Evolutionary conservation across 2,329 filamentous ascomycete species (phyloP), one percentile per base, ranked within the genome.

Genomic region (Pseudofabraea citricarpa): DNA sequence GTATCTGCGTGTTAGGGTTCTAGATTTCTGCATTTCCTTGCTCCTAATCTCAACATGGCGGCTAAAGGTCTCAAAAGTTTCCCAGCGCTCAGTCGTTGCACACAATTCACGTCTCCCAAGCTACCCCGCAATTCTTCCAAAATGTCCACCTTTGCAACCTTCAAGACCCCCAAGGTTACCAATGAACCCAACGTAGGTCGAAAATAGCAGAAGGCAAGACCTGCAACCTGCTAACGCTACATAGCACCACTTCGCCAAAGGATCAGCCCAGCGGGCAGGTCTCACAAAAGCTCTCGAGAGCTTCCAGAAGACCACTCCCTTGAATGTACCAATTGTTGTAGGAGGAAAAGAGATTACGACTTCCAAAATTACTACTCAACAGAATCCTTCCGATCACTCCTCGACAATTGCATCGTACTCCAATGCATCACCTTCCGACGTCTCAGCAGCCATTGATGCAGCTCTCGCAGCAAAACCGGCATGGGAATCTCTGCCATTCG

Each of bases 161-260:
- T 96, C 77, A 91, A 88, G 72, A 79, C 90, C 40, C 93, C 93
- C 39, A 82, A 82, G 51, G 80, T 96, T 56, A 73, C 79, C 62
- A 98, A 98, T 64, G 93, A 98, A 71, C 89, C 89, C n/a, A 98
- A 96, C 64, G 90, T 95, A 68, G 65, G 87, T 74, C 24, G 43
- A 15, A n/a, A 2, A 19, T 31, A 13, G 12, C 31, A 41, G 43
- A 42, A 21, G 23, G 41, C 31, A 24, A 40, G 12, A 20, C 22
- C 32, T 33, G 21, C 13, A 45, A 37, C 42, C 21, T 52, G 36
- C 46, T 51, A 20, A 43, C 2, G 7, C 40, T 2, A 44, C 6
- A 44, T 56, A 96, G 90, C 86, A 94, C 72, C 85, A 91, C 67
- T 98, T 95, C 64, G 75, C 75, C 51, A 93, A 93, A 65, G 88